Conservation (phyloP, 2,329 filamentous ascomycete genomes). For the Tolypocladium sp. region DNA sequence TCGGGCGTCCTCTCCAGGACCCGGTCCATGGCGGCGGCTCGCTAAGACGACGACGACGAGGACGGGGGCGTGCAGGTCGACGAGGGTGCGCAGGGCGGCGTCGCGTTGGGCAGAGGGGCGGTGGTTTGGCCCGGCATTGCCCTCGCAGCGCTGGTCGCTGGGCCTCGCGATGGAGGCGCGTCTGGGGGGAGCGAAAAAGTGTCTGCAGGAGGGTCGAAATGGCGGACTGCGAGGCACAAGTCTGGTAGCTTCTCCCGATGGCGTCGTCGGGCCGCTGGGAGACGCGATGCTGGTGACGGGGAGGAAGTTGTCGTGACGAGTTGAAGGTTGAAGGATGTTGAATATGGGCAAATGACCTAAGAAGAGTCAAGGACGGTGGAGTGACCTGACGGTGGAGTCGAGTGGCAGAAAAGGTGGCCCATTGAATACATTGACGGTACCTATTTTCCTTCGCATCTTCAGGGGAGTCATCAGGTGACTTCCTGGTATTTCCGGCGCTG, state of each 20-base stretch:
- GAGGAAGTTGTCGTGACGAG: background rate
- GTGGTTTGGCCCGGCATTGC: background rate
- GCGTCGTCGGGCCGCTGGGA: background rate
- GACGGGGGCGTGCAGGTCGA: background rate
- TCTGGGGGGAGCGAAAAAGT: background rate
- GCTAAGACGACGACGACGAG: background rate
- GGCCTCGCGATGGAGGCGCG: background rate
- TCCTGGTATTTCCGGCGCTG: background rate
- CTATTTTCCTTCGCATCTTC: too few species aligned
- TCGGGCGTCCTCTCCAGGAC: conserved; percentile 20
- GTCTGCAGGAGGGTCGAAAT: background rate
- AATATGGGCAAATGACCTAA: background rate
- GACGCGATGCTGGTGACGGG: background rate
- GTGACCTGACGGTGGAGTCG: background rate
- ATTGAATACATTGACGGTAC: background rate
- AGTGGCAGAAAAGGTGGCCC: background rate
- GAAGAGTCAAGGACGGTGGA: background rate
- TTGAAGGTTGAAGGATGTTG: background rate
- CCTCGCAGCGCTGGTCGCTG: background rate
- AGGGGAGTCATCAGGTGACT: background rate
- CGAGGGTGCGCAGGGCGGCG: background rate
- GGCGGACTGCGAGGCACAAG: background rate
- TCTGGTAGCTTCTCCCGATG: background rate
- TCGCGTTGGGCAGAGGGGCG: background rate
- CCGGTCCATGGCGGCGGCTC: conserved; percentile 17